These are phyloP conservation scores for Powellomyces hirtus DNA, from an alignment of 192 early-diverging fungal genomes.

Conservation along the genomic window DNA sequence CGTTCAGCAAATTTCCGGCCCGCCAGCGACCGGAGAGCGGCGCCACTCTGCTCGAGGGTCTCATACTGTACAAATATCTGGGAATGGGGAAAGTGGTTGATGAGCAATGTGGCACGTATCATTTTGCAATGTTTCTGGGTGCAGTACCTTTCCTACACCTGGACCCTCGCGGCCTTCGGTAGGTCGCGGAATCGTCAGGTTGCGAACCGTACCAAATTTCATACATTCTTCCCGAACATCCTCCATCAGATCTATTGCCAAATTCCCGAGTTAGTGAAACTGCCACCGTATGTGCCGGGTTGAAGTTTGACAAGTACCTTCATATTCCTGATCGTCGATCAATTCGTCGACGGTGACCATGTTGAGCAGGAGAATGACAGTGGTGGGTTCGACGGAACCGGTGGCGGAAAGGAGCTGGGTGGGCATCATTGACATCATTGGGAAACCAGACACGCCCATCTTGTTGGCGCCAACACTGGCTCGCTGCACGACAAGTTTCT, in stretches of 20 bases:
- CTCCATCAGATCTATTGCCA: constrained; percentile 71
- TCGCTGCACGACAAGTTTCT: constrained; percentile 89
- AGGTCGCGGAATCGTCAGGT: constrained; percentile 84
- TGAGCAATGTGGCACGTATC: not conserved
- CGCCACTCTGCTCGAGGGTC: constrained; percentile 53
- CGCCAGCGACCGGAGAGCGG: constrained; percentile 77
- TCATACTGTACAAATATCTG: constrained; percentile 86
- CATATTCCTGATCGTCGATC: constrained; percentile 78
- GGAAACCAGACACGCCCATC: constrained; percentile 42
- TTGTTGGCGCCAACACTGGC: constrained; percentile 81
- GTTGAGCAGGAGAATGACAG: constrained; percentile 86
- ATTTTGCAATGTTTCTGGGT: not conserved
- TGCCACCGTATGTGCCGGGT: not conserved
- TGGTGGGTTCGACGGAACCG: constrained; percentile 68
- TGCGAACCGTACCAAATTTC: constrained; percentile 79
- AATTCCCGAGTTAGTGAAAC: too few species aligned
- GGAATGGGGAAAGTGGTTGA: not conserved
- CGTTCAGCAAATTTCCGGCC: constrained; percentile 92
- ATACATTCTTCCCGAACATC: constrained; percentile 88
- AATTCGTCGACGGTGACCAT: constrained; percentile 91
- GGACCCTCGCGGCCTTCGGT: constrained; percentile 48
- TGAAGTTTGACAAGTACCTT: constrained; percentile 60
- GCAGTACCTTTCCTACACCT: constrained; percentile 80
- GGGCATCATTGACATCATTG: constrained; percentile 26
- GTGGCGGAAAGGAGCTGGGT: constrained; percentile 44